Evolutionary conservation across 768 basidiomycete species (phyloP), one percentile per base, ranked within the genome.

Genomic region (Lactarius trivialis): DNA sequence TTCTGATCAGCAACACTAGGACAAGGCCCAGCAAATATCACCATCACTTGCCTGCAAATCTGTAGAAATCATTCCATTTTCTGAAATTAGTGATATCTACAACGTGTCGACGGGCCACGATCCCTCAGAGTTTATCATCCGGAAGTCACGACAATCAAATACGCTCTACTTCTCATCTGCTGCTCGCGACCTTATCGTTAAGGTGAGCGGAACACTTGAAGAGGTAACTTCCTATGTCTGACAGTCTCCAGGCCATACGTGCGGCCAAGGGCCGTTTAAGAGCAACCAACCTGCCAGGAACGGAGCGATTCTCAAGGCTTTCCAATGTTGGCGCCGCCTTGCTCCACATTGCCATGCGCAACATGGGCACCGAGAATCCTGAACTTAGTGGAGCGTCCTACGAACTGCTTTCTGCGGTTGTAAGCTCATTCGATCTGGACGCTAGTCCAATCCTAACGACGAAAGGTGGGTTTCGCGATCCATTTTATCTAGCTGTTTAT

Each of bases 51-150:
- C 84, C 11, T 89, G 89, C 74, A 84, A 85, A 74, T 84, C 89
- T 2, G 89, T 87, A 1, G 93, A 97, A 68, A 84, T 96, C 58
- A 85, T 95, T 58, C 81, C 84, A 7, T 74, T 94, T 28, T 74
- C 81, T 4, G 93, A 95, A 62, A 82, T 97, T 65, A 91, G 91
- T 73, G 93, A 97, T 67, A 82, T 91, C 1, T 89, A 92, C 73
- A 89, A 88, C 50, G 84, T 93, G 24, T 83, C 85, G 2, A 88
- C 85, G 17, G 88, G 89, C 7, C 81, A 85, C 17, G 89, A 93
- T 56, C 77, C 78, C n/a, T 70, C 86, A 58, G 89, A 93, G 69
- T 93, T 94, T 69, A 88, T 92, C 64, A 84, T 93, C 64, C 81
- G 91, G 49, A 81, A 87, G 50, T 83, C 82, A 60, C 79, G 82